Conservation (phyloP, 1,284 basidiomycete genomes). For the Ceratobasidium papillatum region DNA sequence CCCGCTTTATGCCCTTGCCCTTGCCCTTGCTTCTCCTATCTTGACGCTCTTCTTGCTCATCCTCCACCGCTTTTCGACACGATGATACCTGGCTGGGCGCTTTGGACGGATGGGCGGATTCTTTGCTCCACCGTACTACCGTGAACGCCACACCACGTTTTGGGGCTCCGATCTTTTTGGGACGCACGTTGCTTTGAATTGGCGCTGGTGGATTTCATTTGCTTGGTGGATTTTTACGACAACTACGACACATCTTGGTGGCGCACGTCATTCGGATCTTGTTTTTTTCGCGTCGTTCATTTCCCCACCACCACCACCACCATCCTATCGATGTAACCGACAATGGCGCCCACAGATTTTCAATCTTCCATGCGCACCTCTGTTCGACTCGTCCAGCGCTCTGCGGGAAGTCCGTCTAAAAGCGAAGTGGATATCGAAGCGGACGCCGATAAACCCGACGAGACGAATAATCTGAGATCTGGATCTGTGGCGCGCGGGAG, state of each 20-base stretch:
- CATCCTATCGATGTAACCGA: too few species aligned
- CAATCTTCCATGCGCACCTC: constrained; percentile 11
- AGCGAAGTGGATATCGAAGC: neutral
- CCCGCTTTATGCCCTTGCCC: neutral
- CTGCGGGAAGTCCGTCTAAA: neutral
- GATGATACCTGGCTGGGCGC: too few species aligned
- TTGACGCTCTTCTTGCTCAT: too few species aligned
- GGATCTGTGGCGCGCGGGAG: neutral
- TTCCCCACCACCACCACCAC: neutral
- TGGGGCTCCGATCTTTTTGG: too few species aligned
- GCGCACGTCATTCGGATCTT: too few species aligned
- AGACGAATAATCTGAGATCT: neutral
- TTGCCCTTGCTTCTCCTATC: neutral
- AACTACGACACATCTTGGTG: too few species aligned
- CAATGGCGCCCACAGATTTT: neutral
- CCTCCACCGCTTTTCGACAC: neutral
- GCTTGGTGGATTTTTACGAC: too few species aligned
- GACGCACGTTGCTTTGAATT: too few species aligned
- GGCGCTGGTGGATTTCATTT: too few species aligned
- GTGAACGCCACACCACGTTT: too few species aligned
- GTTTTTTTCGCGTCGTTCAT: neutral
- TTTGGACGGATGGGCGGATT: too few species aligned
- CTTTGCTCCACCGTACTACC: too few species aligned
- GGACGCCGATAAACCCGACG: neutral
- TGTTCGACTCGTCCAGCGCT: neutral